Evolutionary conservation across 202 grass and related monocot genomes (phyloP).

Genomic region (Panicum hallii): DNA sequence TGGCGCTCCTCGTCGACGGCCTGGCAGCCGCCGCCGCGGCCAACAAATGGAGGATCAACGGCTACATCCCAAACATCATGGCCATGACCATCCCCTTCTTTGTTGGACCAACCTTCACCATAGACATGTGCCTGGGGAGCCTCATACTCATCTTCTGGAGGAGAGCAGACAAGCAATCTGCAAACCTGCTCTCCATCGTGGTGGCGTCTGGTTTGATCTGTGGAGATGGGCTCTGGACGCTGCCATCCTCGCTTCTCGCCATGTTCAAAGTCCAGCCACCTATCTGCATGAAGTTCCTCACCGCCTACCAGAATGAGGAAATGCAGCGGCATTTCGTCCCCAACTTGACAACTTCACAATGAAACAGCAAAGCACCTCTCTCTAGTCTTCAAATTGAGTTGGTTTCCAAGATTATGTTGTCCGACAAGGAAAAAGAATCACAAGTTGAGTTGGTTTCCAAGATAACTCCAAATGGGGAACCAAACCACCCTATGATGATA

Average conservation of each 20-base stretch:
- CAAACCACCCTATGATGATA: not conserved
- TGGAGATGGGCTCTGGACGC: slow-evolving; percentile 52
- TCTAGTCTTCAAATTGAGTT: too few species aligned
- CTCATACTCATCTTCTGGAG: slow-evolving; percentile 45
- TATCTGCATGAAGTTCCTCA: slow-evolving; percentile 69
- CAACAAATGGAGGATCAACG: slow-evolving; percentile 20
- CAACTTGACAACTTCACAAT: not conserved
- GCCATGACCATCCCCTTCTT: slow-evolving; percentile 60
- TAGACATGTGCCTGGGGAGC: slow-evolving; percentile 55
- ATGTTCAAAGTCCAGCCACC: slow-evolving; percentile 50
- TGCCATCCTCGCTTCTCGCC: slow-evolving; percentile 40
- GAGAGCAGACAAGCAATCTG: slow-evolving; percentile 19
- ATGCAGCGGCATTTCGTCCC: slow-evolving; percentile 19
- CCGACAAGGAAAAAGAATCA: too few species aligned
- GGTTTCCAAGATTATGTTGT: too few species aligned
- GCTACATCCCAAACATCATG: slow-evolving; percentile 47
- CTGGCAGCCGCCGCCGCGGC: not conserved
- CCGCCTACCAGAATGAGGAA: slow-evolving; percentile 17
- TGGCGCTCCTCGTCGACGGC: slow-evolving; percentile 10
- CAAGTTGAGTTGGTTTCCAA: too few species aligned
- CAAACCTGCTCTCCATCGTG: slow-evolving; percentile 12
- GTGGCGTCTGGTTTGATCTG: slow-evolving; percentile 54
- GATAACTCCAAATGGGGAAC: not conserved
- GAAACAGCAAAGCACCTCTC: not conserved
- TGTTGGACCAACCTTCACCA: slow-evolving; percentile 36